These are phyloP conservation scores for Paralagenidium karlingii DNA, from an alignment of 352 stramenopile species.

Conservation along the genomic window DNA sequence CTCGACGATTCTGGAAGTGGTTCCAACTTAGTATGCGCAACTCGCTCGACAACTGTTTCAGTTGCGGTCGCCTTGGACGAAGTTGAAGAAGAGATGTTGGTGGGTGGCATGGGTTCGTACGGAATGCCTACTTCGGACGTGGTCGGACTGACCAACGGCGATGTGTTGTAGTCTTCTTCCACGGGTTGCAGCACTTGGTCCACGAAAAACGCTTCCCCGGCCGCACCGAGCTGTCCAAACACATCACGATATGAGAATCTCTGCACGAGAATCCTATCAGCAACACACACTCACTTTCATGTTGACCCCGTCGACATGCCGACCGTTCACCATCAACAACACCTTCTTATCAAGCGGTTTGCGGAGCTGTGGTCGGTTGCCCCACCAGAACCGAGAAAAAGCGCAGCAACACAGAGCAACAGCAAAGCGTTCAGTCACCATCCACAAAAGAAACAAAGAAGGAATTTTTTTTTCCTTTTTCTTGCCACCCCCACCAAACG, in stretches of 20 bases:
- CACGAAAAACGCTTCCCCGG: slow-evolving; percentile 71
- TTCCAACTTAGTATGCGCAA: too few species aligned
- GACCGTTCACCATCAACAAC: slow-evolving; percentile 47
- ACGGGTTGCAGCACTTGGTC: slow-evolving; percentile 39
- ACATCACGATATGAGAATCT: neutral
- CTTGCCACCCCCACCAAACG: neutral
- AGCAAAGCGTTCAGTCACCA: too few species aligned
- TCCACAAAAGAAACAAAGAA: slow-evolving; percentile 6
- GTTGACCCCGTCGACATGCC: slow-evolving; percentile 25
- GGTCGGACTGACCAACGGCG: slow-evolving; percentile 33
- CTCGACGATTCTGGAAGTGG: too few species aligned
- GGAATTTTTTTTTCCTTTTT: slow-evolving; percentile 9
- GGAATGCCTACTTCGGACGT: too few species aligned
- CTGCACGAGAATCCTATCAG: neutral
- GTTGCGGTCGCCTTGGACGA: neutral
- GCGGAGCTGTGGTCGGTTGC: slow-evolving; percentile 22
- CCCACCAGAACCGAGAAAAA: neutral
- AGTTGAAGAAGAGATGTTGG: slow-evolving; percentile 1
- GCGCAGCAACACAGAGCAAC: neutral
- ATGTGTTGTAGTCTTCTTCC: slow-evolving; percentile 52
- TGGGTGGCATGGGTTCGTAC: too few species aligned
- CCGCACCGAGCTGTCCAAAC: slow-evolving; percentile 22
- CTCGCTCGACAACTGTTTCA: too few species aligned
- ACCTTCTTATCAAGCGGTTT: slow-evolving; percentile 25
- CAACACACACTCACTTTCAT: slow-evolving; percentile 45